Conservation (phyloP, 257 asterid genomes). For the Solanum tacnaense region DNA sequence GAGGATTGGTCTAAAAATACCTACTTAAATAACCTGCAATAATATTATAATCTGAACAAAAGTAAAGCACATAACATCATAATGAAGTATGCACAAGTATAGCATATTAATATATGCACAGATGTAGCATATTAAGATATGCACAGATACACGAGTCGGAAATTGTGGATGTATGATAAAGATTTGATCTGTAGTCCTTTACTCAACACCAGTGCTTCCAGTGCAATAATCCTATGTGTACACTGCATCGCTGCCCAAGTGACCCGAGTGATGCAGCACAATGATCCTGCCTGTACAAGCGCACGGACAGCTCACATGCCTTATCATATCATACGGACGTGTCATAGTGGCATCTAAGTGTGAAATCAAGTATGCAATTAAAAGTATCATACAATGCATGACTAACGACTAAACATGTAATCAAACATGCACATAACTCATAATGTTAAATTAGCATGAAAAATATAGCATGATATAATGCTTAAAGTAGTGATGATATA, state of each 20-base stretch:
- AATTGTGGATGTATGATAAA: neutral
- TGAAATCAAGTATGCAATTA: neutral
- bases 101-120: neutral
- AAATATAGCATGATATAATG: neutral
- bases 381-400: neutral
- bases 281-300: neutral
- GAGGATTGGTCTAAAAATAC: neutral
- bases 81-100: neutral
- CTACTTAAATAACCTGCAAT: neutral
- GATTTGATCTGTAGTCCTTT: neutral
- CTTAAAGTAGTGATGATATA: neutral
- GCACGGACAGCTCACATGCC: neutral
- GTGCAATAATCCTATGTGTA: neutral
- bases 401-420: neutral
- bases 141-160: neutral
- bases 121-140: neutral
- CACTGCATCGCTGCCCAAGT: neutral
- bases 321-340: neutral
- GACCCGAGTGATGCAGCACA: neutral
- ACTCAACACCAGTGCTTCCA: neutral
- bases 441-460: neutral
- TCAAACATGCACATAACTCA: neutral
- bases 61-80: neutral
- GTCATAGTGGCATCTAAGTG: neutral
- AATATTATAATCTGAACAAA: neutral